Percentiles rank a stretch among this genome's conserved stretches.
These are phyloP conservation scores for Abelmoschus esculentus DNA, from an alignment of 345 rosid species.

Conservation along the genomic window DNA sequence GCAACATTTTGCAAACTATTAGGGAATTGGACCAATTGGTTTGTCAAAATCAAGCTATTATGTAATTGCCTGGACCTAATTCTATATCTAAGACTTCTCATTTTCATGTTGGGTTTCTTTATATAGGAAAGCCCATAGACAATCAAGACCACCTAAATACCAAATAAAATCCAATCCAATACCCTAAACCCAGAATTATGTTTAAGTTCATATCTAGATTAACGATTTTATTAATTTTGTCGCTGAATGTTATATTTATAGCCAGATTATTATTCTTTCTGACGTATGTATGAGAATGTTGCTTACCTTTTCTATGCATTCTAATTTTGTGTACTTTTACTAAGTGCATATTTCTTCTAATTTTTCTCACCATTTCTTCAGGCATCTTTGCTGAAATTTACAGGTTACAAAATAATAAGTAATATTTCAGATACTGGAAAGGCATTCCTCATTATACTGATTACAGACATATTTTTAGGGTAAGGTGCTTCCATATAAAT, in stretches of 20 bases:
- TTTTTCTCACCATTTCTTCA: slow-evolving; percentile 26
- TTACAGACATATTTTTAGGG: slow-evolving; percentile 84
- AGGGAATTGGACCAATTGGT: no score
- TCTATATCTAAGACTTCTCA: background rate
- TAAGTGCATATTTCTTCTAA: background rate
- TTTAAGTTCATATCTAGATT: background rate
- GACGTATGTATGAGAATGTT: background rate
- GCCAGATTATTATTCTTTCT: background rate
- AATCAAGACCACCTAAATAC: background rate
- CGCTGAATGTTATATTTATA: background rate
- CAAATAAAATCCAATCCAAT: background rate
- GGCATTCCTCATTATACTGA: slow-evolving; percentile 76
- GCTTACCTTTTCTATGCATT: slow-evolving; percentile 5
- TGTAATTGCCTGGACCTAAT: no score
- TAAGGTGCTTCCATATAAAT: slow-evolving; percentile 25
- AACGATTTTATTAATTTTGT: background rate
- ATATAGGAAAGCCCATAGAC: background rate
- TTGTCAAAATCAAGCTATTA: no score
- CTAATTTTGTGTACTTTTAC: background rate
- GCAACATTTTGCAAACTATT: no score
- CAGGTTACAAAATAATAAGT: slow-evolving; percentile 75
- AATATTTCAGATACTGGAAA: slow-evolving; percentile 83
- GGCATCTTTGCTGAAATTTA: slow-evolving; percentile 92
- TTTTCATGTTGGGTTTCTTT: background rate
- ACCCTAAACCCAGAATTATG: background rate